phyloP scores from a whole-genome alignment of 2,329 filamentous ascomycete genomes.

The Diplocarpon rosae region DNA sequence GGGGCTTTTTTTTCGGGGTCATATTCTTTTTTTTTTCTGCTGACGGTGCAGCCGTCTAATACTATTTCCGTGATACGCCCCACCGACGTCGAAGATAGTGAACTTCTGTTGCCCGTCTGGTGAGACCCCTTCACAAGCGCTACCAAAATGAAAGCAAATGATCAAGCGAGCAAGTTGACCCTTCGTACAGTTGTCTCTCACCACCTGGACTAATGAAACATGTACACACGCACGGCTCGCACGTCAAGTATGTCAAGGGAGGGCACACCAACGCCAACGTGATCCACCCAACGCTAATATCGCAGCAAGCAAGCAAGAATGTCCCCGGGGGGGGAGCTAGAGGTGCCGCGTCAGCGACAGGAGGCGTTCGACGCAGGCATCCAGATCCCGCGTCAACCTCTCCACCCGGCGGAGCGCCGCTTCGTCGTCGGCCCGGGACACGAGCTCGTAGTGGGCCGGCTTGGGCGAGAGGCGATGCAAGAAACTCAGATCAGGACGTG shows the following conservation, averaged over 20 bases:
- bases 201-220: neutral
- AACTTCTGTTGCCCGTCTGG: conserved; percentile 3
- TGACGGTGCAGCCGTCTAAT: neutral
- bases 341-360: conserved; percentile 18
- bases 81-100: conserved; percentile 1
- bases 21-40: neutral
- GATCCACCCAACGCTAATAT: conserved; percentile 12
- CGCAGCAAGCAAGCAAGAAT: conserved; percentile 12
- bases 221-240: neutral
- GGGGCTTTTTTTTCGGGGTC: too few species aligned
- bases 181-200: too few species aligned
- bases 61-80: neutral
- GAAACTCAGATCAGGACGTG: conserved; percentile 32
- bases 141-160: neutral
- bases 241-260: conserved; percentile 1
- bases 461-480: conserved; percentile 51
- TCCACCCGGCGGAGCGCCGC: conserved; percentile 17
- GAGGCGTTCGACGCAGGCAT: conserved; percentile 20
- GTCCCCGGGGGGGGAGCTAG: conserved; percentile 10
- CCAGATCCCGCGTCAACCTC: conserved; percentile 19
- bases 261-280: conserved; percentile 3
- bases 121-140: neutral
- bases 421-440: conserved; percentile 43
- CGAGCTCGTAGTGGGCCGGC: conserved; percentile 50
- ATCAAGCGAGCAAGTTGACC: too few species aligned